Base-by-base conservation (phyloP, 192 early-diverging fungal genomes). In the Geranomyces variabilis region DNA sequence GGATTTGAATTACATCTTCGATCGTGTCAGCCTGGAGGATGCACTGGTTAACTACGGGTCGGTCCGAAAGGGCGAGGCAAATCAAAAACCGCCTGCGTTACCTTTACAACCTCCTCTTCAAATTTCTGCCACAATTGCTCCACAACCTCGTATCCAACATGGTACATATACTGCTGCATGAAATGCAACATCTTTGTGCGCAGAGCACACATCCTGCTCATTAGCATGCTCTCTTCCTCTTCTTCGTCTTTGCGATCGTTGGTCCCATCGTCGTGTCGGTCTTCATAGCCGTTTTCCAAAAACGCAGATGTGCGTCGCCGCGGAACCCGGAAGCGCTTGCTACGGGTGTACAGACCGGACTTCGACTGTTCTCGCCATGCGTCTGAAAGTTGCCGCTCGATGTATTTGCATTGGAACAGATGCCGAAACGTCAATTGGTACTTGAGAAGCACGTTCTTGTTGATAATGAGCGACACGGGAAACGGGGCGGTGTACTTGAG, bases 391-490 rank as follows among this genome's bases (percentile, higher is more conserved):
- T 90, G 81, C 45, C 92, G 88, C 75, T 99, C 97, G 1, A 92
- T 86, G 71, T 96, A 90, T 73, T 94, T 94, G 67, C 96, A 86
- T 61, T 90, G 86, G 34, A 99, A 78, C 2, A 98, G 78, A 73
- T 96, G 91, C 21, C 97, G 87, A 77, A 94, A 96, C 30, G 97
- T 67, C 4, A 95, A 77, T 72, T 94, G 93, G 75, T 99, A 99
- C 78, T 96, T 96, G 44, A 87, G 89, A 61, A 98, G 76, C 0
- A 93, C 85, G 29, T 88, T 89, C 55, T 86, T 87, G 45, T 91
- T 93, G 49, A 99, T 87, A 14, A 99, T 90, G 6, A 99, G 80
- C 12, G 96, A 93, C 0, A 92, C 74, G 13, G 97, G 97, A 69
- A 99, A 99, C 9, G 84, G 84, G 15, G 93, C 89, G n/a, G 84